Evolutionary conservation across 1,284 basidiomycete genomes (phyloP).

Genomic region (Sporisorium scitamineum): DNA sequence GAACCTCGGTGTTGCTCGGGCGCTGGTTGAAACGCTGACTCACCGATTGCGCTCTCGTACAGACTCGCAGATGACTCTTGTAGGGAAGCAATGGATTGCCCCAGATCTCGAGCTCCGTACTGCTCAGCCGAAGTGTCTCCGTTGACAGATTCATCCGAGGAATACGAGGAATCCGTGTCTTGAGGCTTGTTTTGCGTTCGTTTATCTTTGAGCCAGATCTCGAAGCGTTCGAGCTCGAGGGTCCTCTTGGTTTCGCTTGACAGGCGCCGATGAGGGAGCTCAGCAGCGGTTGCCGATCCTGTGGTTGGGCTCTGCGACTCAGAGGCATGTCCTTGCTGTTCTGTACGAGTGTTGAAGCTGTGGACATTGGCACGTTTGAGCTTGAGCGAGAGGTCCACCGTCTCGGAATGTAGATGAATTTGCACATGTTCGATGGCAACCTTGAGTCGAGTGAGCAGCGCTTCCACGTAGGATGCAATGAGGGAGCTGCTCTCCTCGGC

Average conservation of each 20-base stretch:
- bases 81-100: slow-evolving; percentile 20
- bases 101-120: background rate
- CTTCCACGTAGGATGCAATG: slow-evolving; percentile 52
- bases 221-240: slow-evolving; percentile 22
- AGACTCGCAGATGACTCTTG: slow-evolving; percentile 44
- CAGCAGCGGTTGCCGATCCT: background rate
- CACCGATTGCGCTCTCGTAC: slow-evolving; percentile 41
- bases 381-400: slow-evolving; percentile 26
- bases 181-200: background rate
- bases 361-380: slow-evolving; percentile 22
- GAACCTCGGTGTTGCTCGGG: background rate
- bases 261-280: slow-evolving; percentile 1
- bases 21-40: slow-evolving; percentile 5
- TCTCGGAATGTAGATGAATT: slow-evolving; percentile 25
- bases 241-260: slow-evolving; percentile 31
- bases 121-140: background rate
- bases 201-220: slow-evolving; percentile 29
- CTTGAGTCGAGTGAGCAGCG: slow-evolving; percentile 52
- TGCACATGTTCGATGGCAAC: slow-evolving; percentile 33
- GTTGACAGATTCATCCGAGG: slow-evolving; percentile 22
- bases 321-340: slow-evolving; percentile 2
- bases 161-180: slow-evolving; percentile 19
- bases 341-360: slow-evolving; percentile 35
- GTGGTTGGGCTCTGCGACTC: background rate
- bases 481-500: slow-evolving; percentile 28